These are phyloP conservation scores for Colletotrichum tofieldiae DNA, from an alignment of 2,329 filamentous ascomycete genomes.

Conservation along the genomic window DNA sequence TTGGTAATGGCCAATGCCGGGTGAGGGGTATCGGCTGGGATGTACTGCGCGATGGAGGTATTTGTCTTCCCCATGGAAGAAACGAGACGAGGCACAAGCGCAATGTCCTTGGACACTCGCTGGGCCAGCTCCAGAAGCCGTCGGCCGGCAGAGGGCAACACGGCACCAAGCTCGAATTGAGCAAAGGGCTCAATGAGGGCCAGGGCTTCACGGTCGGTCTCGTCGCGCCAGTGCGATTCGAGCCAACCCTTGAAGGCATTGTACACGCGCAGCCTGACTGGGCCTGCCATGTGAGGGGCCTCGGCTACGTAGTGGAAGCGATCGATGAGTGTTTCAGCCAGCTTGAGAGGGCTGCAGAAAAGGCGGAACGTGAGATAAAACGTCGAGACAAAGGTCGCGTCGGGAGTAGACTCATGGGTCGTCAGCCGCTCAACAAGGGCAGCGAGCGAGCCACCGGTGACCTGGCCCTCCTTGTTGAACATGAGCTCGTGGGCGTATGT, in stretches of 20 bases:
- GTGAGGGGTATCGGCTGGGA: constrained; percentile 79
- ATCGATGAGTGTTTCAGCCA: constrained; percentile 88
- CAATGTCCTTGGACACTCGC: constrained; percentile 82
- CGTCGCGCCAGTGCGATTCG: constrained; percentile 93
- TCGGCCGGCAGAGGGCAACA: constrained; percentile 83
- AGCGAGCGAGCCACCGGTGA: constrained; percentile 91
- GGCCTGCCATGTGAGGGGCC: constrained; percentile 79
- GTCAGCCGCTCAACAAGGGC: constrained; percentile 96
- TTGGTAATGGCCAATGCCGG: constrained; percentile 81
- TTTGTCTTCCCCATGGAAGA: constrained; percentile 92
- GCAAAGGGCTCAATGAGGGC: constrained; percentile 86
- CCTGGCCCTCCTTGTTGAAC: constrained; percentile 93
- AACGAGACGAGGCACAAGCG: constrained; percentile 85
- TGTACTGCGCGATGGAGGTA: constrained; percentile 79
- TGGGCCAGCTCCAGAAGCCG: constrained; percentile 85
- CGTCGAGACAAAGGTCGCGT: constrained; percentile 91
- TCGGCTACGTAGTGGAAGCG: constrained; percentile 94
- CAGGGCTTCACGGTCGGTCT: constrained; percentile 84
- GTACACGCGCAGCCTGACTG: constrained; percentile 92
- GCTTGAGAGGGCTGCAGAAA: constrained; percentile 85
- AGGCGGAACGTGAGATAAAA: constrained; percentile 97
- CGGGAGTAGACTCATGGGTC: constrained; percentile 91
- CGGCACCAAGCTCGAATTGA: constrained; percentile 75
- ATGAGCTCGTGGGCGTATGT: constrained; percentile 93
- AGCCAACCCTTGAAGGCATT: constrained; percentile 98